Percentiles rank a stretch among this genome's conserved stretches.
Evolutionary conservation across 1,139 yeast species (phyloP).

Genomic region (Debaryomyces sp.): DNA sequence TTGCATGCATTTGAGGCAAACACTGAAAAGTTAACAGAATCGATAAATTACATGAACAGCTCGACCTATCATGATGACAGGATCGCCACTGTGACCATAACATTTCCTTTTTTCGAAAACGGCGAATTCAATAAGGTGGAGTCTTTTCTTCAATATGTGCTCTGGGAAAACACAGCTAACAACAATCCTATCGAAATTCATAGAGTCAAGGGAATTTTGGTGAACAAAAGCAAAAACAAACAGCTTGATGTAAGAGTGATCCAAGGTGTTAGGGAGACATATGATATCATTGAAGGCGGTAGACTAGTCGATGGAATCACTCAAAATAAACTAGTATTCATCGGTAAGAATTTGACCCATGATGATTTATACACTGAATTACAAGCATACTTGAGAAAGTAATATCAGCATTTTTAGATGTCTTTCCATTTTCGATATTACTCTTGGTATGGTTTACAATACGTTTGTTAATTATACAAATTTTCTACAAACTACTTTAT

Average conservation of each 20-base stretch:
- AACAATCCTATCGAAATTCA: slow-evolving; percentile 66
- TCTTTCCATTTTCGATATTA: too few species aligned
- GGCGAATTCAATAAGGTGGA: slow-evolving; percentile 50
- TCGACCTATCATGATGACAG: slow-evolving; percentile 48
- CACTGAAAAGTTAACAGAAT: slow-evolving; percentile 30
- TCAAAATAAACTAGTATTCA: slow-evolving; percentile 68
- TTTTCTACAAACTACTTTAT: too few species aligned
- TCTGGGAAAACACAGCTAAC: slow-evolving; percentile 64
- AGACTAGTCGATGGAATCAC: slow-evolving; percentile 36
- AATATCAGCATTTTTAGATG: background rate
- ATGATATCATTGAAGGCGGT: slow-evolving; percentile 69
- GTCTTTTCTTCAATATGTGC: slow-evolving; percentile 58
- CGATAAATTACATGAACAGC: slow-evolving; percentile 18
- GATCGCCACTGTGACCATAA: slow-evolving; percentile 63
- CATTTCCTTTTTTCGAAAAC: slow-evolving; percentile 48
- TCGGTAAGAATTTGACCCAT: slow-evolving; percentile 65
- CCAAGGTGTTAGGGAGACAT: slow-evolving; percentile 95
- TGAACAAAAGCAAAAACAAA: slow-evolving; percentile 25
- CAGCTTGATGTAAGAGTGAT: slow-evolving; percentile 55
- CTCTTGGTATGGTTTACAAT: too few species aligned
- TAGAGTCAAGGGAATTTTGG: slow-evolving; percentile 76
- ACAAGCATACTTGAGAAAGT: slow-evolving; percentile 15
- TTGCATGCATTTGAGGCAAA: slow-evolving; percentile 75
- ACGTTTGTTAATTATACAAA: too few species aligned
- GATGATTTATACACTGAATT: slow-evolving; percentile 32